These are phyloP conservation scores for Agaricus sinodeliciosus DNA, from an alignment of 768 basidiomycete genomes.

Conservation along the genomic window DNA sequence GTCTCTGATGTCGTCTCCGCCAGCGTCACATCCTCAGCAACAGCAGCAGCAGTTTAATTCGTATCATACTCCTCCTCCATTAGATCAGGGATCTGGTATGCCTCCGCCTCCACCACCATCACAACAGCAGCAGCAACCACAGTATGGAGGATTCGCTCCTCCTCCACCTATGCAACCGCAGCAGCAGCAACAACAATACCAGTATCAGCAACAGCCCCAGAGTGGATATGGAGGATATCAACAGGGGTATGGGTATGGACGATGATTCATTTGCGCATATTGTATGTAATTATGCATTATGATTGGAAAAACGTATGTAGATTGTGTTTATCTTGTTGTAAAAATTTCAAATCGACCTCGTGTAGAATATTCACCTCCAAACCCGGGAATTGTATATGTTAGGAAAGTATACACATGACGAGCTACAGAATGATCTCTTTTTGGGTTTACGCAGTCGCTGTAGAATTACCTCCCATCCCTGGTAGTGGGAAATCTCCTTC, in stretches of 20 bases:
- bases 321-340: background rate
- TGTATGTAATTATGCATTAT: background rate
- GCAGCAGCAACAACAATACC: constrained; percentile 10
- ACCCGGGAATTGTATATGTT: too few species aligned
- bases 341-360: too few species aligned
- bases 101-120: constrained; percentile 17
- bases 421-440: background rate
- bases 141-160: constrained; percentile 14
- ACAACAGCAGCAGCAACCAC: constrained; percentile 15
- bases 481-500: constrained; percentile 35
- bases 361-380: too few species aligned
- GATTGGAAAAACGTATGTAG: too few species aligned
- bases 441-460: constrained; percentile 8
- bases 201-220: constrained; percentile 4
- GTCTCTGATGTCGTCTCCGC: constrained; percentile 16
- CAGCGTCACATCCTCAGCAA: constrained; percentile 15
- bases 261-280: background rate
- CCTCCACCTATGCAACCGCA: constrained; percentile 16
- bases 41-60: constrained; percentile 15
- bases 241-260: constrained; percentile 15
- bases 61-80: background rate
- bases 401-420: background rate
- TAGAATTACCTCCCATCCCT: constrained; percentile 29
- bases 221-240: constrained; percentile 18
- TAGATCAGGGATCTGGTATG: constrained; percentile 16